Base-by-base conservation (phyloP, 2,329 filamentous ascomycete species). In the Bipolaris sorokiniana region DNA sequence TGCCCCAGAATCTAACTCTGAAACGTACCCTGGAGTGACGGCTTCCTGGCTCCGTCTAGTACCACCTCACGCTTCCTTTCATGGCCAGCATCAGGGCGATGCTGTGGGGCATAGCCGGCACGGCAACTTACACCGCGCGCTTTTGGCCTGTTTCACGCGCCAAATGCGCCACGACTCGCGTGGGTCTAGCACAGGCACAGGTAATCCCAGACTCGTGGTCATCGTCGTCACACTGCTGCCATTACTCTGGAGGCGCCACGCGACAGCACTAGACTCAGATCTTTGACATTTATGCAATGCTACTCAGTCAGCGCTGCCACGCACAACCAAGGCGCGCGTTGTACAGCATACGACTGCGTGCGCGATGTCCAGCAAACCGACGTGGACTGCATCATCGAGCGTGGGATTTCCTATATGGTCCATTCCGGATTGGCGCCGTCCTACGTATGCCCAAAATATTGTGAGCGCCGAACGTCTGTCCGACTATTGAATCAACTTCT, bases 121-220 rank as follows among this genome's bases (percentile, higher is more conserved):
- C 49, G 53, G 46, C 44, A 53, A 38, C 31, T 45, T 20, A 37
- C 33, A 46, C 57, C 50, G 49, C 48, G 36, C 52, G 26, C 48
- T 40, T 44, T 59, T 34, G 20, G 44, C 15, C 41, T 57, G 36
- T 51, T 54, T 36, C 44, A 26, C 38, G 33, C 46, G 48, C 55
- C 50, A 48, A 20, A 44, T 58, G 56, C 37, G 58, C 58, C 54
- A 58, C 58, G 52, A 48, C 58, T 63, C 48, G 48, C 48, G 61
- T 52, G 44, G 34, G 36, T 33, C 42, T 55, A 34, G 40, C 48
- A 51, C 36, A 53, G 31, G 40, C 51, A 51, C 36, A 53, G 36
- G 47, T 45, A 52, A 61, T 59, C 51, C 52, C 47, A 56, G 48
- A 48, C 52, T 58, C 61, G 51, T 58, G 51, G 51, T 49, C 50